Evolutionary conservation across 495 filamentous ascomycete species (phyloP).

Genomic region (Aspergillus diversus): DNA sequence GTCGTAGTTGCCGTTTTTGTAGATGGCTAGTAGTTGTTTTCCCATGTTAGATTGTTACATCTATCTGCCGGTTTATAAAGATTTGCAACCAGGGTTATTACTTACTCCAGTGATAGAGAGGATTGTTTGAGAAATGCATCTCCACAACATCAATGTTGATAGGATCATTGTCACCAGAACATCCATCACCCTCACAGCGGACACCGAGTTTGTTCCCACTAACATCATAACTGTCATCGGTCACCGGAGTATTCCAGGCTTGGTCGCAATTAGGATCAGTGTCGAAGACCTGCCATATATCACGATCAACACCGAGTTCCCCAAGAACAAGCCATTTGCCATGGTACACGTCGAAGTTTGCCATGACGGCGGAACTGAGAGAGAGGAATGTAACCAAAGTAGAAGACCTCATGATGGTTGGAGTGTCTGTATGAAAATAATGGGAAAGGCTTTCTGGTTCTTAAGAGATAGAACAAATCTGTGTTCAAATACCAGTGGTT

Average conservation of each 20-base stretch:
- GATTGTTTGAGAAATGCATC: background rate
- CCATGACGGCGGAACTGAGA: background rate
- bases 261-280: background rate
- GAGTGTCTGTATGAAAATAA: background rate
- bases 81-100: constrained; percentile 3
- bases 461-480: background rate
- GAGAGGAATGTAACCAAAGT: background rate
- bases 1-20: background rate
- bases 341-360: background rate
- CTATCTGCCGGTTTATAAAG: background rate
- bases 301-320: background rate
- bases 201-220: background rate
- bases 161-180: background rate
- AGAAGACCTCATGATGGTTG: background rate
- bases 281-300: background rate
- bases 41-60: constrained; percentile 3
- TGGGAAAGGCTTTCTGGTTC: background rate
- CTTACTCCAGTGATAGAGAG: background rate
- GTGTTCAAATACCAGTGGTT: background rate
- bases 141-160: background rate
- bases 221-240: background rate
- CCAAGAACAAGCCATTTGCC: background rate
- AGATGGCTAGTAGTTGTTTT: background rate
- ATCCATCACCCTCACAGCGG: background rate
- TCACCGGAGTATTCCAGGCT: background rate